Evolutionary conservation across 768 basidiomycete genomes (phyloP).

Genomic region (Tricholoma bakamatsutake): DNA sequence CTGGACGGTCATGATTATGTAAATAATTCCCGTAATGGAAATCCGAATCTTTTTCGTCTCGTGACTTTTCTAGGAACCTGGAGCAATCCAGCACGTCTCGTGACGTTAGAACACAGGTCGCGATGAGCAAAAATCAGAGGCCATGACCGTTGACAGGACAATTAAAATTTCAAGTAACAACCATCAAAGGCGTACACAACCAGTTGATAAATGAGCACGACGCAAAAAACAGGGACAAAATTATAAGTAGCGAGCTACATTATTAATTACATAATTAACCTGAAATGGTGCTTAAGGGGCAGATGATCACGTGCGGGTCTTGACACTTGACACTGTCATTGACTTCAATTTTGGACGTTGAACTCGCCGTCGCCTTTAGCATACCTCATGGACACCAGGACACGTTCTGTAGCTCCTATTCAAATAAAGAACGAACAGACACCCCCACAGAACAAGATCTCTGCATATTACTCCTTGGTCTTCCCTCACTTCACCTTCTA

Average conservation of each 20-base stretch:
- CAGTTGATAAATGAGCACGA: too few species aligned
- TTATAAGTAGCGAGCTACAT: too few species aligned
- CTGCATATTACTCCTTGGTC: constrained; percentile 90
- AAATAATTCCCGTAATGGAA: too few species aligned
- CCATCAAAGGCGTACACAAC: too few species aligned
- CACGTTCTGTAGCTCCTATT: constrained; percentile 31
- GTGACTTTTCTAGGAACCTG: too few species aligned
- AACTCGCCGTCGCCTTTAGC: constrained; percentile 13
- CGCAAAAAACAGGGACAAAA: too few species aligned
- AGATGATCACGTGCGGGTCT: constrained; percentile 11
- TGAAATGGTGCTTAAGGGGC: background rate
- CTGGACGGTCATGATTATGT: constrained; percentile 36
- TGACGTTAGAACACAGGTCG: too few species aligned
- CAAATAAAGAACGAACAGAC: constrained; percentile 24
- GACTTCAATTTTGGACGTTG: constrained; percentile 10
- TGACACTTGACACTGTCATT: constrained; percentile 13
- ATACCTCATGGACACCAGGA: constrained; percentile 36
- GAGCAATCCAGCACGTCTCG: too few species aligned
- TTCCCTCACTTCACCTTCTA: constrained; percentile 96
- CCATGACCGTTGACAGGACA: too few species aligned
- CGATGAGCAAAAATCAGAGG: too few species aligned
- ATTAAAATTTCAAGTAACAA: too few species aligned
- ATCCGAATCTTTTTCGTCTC: too few species aligned
- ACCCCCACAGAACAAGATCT: constrained; percentile 61
- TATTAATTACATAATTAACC: constrained; percentile 1